phyloP scores from a whole-genome alignment of 371 early-diverging fungal genomes.

The Apophysomyces trapeziformis region DNA sequence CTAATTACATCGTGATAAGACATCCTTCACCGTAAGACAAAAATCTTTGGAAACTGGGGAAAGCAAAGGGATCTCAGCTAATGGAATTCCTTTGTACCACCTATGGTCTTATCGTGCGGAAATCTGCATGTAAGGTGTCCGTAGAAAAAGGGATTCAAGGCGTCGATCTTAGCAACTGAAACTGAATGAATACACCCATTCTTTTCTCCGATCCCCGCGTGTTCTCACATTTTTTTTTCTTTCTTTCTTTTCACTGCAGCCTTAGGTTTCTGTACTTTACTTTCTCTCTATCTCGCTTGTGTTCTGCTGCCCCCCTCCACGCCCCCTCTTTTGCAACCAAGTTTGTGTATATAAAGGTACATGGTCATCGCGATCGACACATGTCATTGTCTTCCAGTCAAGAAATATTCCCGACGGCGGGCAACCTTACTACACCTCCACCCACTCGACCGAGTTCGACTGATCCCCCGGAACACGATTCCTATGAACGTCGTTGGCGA shows the following conservation, averaged over 20 bases:
- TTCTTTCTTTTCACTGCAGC: background rate
- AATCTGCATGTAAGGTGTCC: slow-evolving; percentile 7
- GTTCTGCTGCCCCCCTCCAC: background rate
- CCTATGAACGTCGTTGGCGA: background rate
- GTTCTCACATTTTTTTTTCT: background rate
- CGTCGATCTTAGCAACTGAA: slow-evolving; percentile 1
- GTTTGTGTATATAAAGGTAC: slow-evolving; percentile 2
- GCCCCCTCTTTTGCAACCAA: background rate
- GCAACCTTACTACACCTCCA: slow-evolving; percentile 4
- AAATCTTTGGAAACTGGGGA: too few relatives aligned
- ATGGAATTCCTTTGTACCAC: too few relatives aligned
- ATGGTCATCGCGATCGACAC: background rate
- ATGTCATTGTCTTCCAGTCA: slow-evolving; percentile 4
- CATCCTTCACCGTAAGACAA: too few relatives aligned
- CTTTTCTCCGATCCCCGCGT: slow-evolving; percentile 6
- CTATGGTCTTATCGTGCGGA: background rate
- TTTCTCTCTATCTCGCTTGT: background rate
- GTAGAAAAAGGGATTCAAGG: background rate
- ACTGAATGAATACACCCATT: background rate
- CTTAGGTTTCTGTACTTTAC: background rate
- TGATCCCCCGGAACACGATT: background rate
- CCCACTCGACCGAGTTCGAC: slow-evolving; percentile 8
- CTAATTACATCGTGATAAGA: too few relatives aligned
- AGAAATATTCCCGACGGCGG: slow-evolving; percentile 5
- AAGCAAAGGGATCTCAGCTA: too few relatives aligned